phyloP scores from a whole-genome alignment of 371 early-diverging fungal genomes.

The Mucor mucedo region DNA sequence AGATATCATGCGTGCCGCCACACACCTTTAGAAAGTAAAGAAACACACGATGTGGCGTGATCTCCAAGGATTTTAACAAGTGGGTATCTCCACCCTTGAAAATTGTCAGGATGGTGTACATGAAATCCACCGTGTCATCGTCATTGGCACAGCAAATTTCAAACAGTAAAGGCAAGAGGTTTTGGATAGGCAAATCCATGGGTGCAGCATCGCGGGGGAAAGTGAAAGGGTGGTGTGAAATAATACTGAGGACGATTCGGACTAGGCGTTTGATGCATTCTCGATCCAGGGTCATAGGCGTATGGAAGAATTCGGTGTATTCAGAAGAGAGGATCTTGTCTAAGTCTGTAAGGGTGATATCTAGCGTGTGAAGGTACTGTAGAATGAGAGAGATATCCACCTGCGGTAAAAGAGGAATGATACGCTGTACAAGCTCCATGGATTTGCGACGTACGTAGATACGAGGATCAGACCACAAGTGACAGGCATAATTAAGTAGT shows the following conservation, averaged over 20 bases:
- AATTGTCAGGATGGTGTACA: constrained; percentile 11
- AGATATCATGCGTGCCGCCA: constrained; percentile 26
- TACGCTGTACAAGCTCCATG: constrained; percentile 17
- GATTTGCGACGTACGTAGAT: constrained; percentile 22
- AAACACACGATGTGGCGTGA: constrained; percentile 26
- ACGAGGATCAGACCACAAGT: constrained; percentile 11
- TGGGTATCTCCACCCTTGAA: constrained; percentile 3
- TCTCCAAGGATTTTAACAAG: constrained; percentile 12
- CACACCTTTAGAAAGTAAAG: constrained; percentile 21
- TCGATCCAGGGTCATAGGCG: constrained; percentile 1
- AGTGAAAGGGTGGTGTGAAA: not conserved
- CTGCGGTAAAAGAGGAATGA: not conserved
- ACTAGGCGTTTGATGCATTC: constrained; percentile 4
- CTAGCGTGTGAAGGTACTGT: constrained; percentile 10
- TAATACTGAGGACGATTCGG: not conserved
- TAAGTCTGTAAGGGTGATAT: not conserved
- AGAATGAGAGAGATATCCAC: not conserved
- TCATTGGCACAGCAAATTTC: constrained; percentile 28
- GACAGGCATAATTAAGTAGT: not conserved
- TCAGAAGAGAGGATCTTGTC: constrained; percentile 7
- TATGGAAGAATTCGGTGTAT: constrained; percentile 27
- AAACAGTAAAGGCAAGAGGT: constrained; percentile 2
- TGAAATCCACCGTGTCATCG: constrained; percentile 14
- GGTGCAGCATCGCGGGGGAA: not conserved
- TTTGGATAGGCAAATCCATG: not conserved